Conservation (phyloP, 176 grass and related monocot genomes). For the Otatea glauca region DNA sequence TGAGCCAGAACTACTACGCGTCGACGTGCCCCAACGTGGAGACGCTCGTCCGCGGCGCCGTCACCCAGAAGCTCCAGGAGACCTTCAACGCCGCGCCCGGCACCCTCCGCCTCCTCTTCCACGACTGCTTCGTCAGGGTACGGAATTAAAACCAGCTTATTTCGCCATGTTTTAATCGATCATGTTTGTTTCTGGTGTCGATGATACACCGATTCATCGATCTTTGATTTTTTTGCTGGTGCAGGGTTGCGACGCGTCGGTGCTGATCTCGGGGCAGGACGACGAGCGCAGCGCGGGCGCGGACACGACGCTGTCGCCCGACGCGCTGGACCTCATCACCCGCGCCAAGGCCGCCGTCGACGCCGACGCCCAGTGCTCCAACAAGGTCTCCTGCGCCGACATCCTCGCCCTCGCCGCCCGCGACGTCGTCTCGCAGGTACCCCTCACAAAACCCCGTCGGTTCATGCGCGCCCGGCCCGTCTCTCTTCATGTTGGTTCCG, state of each 20-base stretch:
- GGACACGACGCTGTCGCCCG: conserved; percentile 63
- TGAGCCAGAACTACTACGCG: conserved; percentile 65
- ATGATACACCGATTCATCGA: neutral
- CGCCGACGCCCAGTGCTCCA: conserved; percentile 54
- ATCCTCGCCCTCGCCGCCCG: conserved; percentile 71
- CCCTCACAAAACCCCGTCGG: neutral
- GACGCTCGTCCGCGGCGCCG: conserved; percentile 61
- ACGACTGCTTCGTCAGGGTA: conserved; percentile 89
- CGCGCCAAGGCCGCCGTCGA: conserved; percentile 79
- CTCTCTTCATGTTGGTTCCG: neutral
- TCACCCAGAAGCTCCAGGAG: conserved; percentile 56
- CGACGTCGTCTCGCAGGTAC: conserved; percentile 70
- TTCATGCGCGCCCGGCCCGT: too few relatives aligned
- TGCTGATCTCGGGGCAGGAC: conserved; percentile 52
- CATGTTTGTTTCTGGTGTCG: neutral
- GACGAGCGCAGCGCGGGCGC: conserved; percentile 63
- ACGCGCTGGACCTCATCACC: conserved; percentile 66
- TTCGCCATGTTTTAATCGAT: too few relatives aligned
- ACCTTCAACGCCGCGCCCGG: conserved; percentile 64
- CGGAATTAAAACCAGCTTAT: neutral
- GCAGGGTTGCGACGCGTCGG: conserved; percentile 79
- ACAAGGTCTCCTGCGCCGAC: conserved; percentile 85
- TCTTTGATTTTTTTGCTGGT: neutral
- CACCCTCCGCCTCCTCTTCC: conserved; percentile 87
- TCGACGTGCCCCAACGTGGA: conserved; percentile 71